Conservation (phyloP, 176 grass and related monocot genomes). For the Lolium perenne region DNA sequence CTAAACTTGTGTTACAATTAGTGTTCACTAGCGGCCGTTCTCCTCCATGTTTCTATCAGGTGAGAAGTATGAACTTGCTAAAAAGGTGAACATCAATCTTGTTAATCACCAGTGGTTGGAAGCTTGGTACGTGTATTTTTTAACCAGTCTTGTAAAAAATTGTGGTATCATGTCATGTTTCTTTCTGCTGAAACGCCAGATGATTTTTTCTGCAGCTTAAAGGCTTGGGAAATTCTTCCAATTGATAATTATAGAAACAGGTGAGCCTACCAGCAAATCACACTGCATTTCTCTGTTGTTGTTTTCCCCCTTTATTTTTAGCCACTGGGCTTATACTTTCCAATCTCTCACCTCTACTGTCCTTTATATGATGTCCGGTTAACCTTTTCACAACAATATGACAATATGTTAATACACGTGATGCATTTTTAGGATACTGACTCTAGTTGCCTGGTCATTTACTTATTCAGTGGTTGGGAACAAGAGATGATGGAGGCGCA, state of each 20-base stretch:
- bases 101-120: conserved; percentile 90
- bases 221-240: conserved; percentile 80
- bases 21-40: background rate
- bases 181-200: conserved; percentile 5
- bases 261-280: conserved; percentile 31
- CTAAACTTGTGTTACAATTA: conserved; percentile 21
- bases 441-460: conserved; percentile 25
- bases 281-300: background rate
- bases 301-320: background rate
- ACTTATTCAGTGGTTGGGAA: conserved; percentile 75
- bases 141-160: conserved; percentile 22
- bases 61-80: conserved; percentile 87
- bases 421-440: conserved; percentile 19
- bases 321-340: background rate
- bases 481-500: conserved; percentile 82
- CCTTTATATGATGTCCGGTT: background rate
- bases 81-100: conserved; percentile 81
- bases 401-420: background rate
- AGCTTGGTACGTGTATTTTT: conserved; percentile 63
- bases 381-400: conserved; percentile 12
- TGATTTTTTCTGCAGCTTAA: conserved; percentile 63
- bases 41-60: conserved; percentile 44
- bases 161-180: background rate
- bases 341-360: background rate
- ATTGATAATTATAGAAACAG: conserved; percentile 75